Percentiles rank a stretch among this genome's conserved stretches.
phyloP scores from a whole-genome alignment of 1,139 yeast genomes.

The Meyerozyma sp. region DNA sequence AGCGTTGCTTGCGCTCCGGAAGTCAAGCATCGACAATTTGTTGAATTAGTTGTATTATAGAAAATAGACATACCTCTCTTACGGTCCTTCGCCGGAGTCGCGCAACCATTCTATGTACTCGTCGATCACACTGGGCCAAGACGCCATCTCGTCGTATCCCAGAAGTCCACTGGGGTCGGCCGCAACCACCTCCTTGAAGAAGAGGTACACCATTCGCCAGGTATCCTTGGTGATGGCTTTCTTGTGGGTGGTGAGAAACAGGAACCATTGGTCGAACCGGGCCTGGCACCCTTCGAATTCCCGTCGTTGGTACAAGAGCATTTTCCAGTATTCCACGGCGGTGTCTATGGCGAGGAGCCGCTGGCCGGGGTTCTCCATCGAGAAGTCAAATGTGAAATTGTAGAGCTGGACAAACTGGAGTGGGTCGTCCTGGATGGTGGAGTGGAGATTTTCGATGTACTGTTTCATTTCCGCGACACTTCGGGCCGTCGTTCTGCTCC shows the following conservation, averaged over 20 bases:
- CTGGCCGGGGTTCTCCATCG: constrained; percentile 53
- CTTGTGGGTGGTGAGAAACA: constrained; percentile 31
- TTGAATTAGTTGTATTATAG: constrained; percentile 21
- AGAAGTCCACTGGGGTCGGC: constrained; percentile 43
- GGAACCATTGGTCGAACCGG: constrained; percentile 47
- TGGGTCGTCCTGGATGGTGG: constrained; percentile 9
- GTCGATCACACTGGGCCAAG: constrained; percentile 92
- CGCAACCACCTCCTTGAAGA: constrained; percentile 47
- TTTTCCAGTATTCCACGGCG: constrained; percentile 74
- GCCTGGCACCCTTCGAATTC: constrained; percentile 11
- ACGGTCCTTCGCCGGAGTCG: constrained; percentile 14
- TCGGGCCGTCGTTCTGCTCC: constrained; percentile 40
- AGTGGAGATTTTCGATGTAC: constrained; percentile 32
- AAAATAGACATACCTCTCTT: background rate
- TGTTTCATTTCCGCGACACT: constrained; percentile 47
- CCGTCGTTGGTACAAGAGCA: constrained; percentile 41
- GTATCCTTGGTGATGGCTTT: constrained; percentile 61
- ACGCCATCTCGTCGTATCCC: constrained; percentile 69
- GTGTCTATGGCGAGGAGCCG: constrained; percentile 56
- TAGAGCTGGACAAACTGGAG: constrained; percentile 54
- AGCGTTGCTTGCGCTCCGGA: constrained; percentile 38
- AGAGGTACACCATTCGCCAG: constrained; percentile 80
- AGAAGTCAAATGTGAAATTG: constrained; percentile 63
- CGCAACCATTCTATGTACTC: constrained; percentile 65
- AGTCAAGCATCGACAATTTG: constrained; percentile 38